A percentile compares a stretch with the other conserved stretches of the same genome.
Evolutionary conservation across 805 yeast species (phyloP).

Genomic region (Hanseniaspora lachancei): DNA sequence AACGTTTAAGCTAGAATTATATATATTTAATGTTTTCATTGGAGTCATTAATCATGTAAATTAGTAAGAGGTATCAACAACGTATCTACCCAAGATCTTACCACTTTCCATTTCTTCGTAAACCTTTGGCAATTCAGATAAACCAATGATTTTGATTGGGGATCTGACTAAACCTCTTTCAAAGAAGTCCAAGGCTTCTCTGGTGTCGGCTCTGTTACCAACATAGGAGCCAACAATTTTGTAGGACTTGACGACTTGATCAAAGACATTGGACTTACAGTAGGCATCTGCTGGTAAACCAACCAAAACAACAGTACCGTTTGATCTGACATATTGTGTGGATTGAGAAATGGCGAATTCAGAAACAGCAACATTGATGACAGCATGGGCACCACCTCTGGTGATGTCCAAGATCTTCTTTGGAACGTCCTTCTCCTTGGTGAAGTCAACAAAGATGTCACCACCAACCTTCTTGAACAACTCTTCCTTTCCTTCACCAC

Average conservation of each 20-base stretch:
- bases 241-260: constrained; percentile 37
- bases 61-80: constrained; percentile 55
- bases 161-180: constrained; percentile 57
- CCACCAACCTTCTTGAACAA: constrained; percentile 47
- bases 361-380: constrained; percentile 48
- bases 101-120: constrained; percentile 72
- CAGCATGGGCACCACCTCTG: constrained; percentile 58
- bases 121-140: constrained; percentile 55
- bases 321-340: constrained; percentile 40
- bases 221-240: constrained; percentile 38
- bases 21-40: constrained; percentile 8
- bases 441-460: constrained; percentile 48
- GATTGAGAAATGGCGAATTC: constrained; percentile 39
- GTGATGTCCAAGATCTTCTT: constrained; percentile 36
- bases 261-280: constrained; percentile 36
- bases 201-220: constrained; percentile 39
- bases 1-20: neutral
- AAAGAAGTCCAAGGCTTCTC: constrained; percentile 66
- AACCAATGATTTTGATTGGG: constrained; percentile 63
- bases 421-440: constrained; percentile 37
- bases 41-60: constrained; percentile 43
- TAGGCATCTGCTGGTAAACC: constrained; percentile 46
- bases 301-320: constrained; percentile 51
- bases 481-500: constrained; percentile 53
- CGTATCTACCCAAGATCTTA: constrained; percentile 76